These are phyloP conservation scores for Microcos paniculata DNA, from an alignment of 345 rosid genomes.

Conservation along the genomic window DNA sequence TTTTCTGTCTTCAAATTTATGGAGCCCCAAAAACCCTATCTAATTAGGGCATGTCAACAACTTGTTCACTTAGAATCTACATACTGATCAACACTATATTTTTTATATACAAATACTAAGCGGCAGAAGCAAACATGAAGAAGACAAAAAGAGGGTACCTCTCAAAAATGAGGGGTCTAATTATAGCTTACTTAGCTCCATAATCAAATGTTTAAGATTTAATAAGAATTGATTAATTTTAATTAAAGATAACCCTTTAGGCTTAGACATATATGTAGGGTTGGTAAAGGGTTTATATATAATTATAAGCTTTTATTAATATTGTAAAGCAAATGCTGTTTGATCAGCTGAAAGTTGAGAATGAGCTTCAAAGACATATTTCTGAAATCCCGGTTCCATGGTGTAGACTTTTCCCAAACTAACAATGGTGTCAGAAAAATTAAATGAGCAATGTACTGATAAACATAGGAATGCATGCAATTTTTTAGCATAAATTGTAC, in stretches of 20 bases:
- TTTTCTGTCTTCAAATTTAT: constrained; percentile 11
- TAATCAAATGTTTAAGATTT: too few relatives aligned
- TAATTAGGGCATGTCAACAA: background rate
- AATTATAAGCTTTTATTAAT: background rate
- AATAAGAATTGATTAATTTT: too few relatives aligned
- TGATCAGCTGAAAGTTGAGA: too few relatives aligned
- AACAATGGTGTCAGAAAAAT: background rate
- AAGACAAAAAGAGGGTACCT: constrained; percentile 7
- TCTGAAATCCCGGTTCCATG: constrained; percentile 12
- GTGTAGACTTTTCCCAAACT: background rate
- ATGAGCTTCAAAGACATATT: constrained; percentile 1
- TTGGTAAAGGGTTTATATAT: background rate
- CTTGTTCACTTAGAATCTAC: constrained; percentile 13
- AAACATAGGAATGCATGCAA: background rate
- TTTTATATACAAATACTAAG: background rate
- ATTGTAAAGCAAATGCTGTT: background rate
- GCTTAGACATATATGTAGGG: background rate
- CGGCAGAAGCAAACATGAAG: background rate
- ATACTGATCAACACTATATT: too few relatives aligned
- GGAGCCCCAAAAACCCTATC: constrained; percentile 57
- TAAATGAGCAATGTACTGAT: background rate
- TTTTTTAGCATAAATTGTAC: too few relatives aligned
- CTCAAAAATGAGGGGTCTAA: too few relatives aligned
- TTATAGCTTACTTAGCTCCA: too few relatives aligned
- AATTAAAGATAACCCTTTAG: too few relatives aligned